Conservation (phyloP, 148 eudicot genomes). For the Camellia sinensis region DNA sequence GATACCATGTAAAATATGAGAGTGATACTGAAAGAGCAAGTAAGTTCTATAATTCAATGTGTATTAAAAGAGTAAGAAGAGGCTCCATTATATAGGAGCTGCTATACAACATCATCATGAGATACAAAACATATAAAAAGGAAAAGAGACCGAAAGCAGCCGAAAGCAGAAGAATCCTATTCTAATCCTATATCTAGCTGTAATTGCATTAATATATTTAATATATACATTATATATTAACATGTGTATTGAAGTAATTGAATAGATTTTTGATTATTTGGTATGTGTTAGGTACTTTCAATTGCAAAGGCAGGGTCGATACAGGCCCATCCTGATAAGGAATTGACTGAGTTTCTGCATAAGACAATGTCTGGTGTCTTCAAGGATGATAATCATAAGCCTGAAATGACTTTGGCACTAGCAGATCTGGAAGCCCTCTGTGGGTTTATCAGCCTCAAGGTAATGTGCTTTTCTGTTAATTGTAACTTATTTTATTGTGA, state of each 20-base stretch:
- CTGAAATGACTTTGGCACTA: conserved; percentile 91
- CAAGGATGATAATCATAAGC: conserved; percentile 85
- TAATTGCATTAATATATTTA: too few relatives aligned
- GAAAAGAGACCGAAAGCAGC: too few relatives aligned
- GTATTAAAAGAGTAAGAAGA: too few relatives aligned
- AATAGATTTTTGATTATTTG: neutral
- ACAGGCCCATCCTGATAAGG: conserved; percentile 90
- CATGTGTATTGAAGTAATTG: neutral
- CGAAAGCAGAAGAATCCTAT: too few relatives aligned
- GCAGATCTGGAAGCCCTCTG: conserved; percentile 86
- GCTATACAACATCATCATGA: too few relatives aligned
- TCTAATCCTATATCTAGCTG: too few relatives aligned
- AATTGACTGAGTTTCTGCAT: conserved; percentile 60
- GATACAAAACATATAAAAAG: too few relatives aligned
- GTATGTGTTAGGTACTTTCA: conserved; percentile 64
- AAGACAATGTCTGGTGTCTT: conserved; percentile 52
- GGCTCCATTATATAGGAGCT: too few relatives aligned
- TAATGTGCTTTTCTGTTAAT: conserved; percentile 16
- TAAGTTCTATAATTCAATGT: too few relatives aligned
- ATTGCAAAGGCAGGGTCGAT: conserved; percentile 78
- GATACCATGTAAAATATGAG: too few relatives aligned
- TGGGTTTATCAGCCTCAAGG: conserved; percentile 76
- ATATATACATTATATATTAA: too few relatives aligned
- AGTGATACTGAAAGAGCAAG: too few relatives aligned
- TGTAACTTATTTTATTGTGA: neutral